Evolutionary conservation across 768 basidiomycete genomes (phyloP).

Genomic region (Suillus lakei): DNA sequence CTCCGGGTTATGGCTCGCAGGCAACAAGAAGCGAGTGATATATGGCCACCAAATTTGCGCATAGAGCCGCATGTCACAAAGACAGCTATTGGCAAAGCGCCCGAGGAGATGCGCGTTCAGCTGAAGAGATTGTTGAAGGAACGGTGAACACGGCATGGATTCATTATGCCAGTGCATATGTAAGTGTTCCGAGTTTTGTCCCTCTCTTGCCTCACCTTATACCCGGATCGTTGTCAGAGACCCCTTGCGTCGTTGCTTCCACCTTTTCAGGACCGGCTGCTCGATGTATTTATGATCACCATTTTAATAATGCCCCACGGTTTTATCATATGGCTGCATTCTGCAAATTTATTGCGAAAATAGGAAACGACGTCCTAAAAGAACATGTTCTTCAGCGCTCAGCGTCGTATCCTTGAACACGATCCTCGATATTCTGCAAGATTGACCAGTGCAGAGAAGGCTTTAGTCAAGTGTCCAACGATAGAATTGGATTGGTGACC

Average conservation of each 20-base stretch:
- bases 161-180: no score
- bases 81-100: constrained; percentile 44
- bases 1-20: constrained; percentile 47
- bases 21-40: constrained; percentile 40
- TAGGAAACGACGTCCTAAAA: background rate
- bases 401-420: background rate
- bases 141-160: constrained; percentile 20
- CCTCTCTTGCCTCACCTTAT: background rate
- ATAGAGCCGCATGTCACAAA: constrained; percentile 50
- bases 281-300: background rate
- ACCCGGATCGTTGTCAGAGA: background rate
- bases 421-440: background rate
- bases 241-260: background rate
- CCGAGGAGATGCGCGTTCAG: constrained; percentile 40
- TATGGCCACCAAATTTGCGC: constrained; percentile 55
- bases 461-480: background rate
- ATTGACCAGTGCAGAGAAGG: background rate
- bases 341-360: background rate
- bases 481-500: background rate
- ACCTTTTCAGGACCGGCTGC: background rate
- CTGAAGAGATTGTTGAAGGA: constrained; percentile 47
- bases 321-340: background rate
- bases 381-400: background rate
- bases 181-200: background rate
- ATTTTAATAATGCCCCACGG: background rate